These are phyloP conservation scores for Fragaria nilgerrensis DNA, from an alignment of 306 rosid species.

Conservation along the genomic window DNA sequence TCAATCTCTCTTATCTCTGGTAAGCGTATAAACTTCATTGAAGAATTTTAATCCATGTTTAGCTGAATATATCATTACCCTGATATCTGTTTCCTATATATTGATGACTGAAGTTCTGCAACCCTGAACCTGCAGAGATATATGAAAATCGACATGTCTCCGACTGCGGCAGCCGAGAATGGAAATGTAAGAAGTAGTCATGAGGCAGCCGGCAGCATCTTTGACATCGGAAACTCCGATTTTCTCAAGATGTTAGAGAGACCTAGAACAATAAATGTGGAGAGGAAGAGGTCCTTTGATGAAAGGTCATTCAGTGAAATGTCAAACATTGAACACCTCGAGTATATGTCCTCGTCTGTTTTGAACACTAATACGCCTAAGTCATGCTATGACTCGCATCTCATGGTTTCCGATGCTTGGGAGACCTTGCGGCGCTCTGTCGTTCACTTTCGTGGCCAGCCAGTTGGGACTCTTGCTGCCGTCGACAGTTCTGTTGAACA, in stretches of 20 bases:
- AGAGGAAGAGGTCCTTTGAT: slow-evolving; percentile 32
- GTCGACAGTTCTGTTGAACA: slow-evolving; percentile 30
- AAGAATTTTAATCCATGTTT: not conserved
- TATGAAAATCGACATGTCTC: slow-evolving; percentile 6
- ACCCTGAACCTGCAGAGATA: not conserved
- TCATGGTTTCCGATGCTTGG: slow-evolving; percentile 36
- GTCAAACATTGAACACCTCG: slow-evolving; percentile 11
- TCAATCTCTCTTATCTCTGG: not conserved
- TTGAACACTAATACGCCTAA: slow-evolving; percentile 19
- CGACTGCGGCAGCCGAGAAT: not conserved
- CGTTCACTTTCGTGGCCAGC: slow-evolving; percentile 27
- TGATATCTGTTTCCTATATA: not conserved
- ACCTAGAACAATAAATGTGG: slow-evolving; percentile 16
- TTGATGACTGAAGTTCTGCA: not conserved
- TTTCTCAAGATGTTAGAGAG: slow-evolving; percentile 10
- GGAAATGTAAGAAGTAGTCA: slow-evolving; percentile 12
- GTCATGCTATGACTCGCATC: slow-evolving; percentile 21
- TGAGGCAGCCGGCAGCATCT: not conserved
- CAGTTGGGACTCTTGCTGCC: slow-evolving; percentile 34
- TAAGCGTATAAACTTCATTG: not conserved
- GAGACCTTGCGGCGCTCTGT: slow-evolving; percentile 29
- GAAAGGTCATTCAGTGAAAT: slow-evolving; percentile 33
- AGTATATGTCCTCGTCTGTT: slow-evolving; percentile 1
- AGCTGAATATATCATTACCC: not conserved
- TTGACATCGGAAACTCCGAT: slow-evolving; percentile 17